Conservation (phyloP, 164 flowering plant genomes). For the Sextonia rubra region DNA sequence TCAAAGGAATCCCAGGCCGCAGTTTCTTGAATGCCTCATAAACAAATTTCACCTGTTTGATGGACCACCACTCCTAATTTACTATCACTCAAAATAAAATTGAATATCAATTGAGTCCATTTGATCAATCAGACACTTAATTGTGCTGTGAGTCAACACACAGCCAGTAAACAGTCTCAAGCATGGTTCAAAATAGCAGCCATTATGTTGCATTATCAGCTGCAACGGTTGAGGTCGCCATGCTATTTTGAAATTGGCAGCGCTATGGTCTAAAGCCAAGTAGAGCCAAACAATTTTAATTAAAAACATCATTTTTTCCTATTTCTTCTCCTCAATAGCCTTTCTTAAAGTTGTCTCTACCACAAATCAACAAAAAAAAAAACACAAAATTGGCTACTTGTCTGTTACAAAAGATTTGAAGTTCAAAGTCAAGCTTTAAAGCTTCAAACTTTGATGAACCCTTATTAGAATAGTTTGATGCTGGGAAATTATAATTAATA, state of each 20-base stretch:
- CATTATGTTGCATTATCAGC: too few species aligned
- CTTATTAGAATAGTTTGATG: not conserved
- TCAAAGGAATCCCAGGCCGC: slow-evolving; percentile 88
- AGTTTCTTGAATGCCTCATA: slow-evolving; percentile 86
- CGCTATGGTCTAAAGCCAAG: not conserved
- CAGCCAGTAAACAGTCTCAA: not conserved
- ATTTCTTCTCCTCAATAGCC: not conserved
- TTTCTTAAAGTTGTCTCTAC: not conserved
- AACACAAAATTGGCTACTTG: not conserved
- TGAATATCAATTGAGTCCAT: not conserved
- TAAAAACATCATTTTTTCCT: not conserved
- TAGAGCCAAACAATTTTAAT: not conserved
- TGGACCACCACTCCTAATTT: not conserved
- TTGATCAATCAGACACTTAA: not conserved
- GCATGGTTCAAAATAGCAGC: not conserved
- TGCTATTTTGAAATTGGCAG: too few species aligned
- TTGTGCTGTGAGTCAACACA: too few species aligned
- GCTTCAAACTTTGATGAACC: too few species aligned
- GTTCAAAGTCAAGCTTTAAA: not conserved
- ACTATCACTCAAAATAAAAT: not conserved
- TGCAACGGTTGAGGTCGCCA: too few species aligned
- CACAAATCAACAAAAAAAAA: not conserved
- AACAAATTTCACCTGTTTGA: slow-evolving; percentile 70
- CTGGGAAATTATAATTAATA: too few species aligned
- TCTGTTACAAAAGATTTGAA: not conserved